Conservation (phyloP, 1,284 basidiomycete genomes). For the Tylopilus sp. region DNA sequence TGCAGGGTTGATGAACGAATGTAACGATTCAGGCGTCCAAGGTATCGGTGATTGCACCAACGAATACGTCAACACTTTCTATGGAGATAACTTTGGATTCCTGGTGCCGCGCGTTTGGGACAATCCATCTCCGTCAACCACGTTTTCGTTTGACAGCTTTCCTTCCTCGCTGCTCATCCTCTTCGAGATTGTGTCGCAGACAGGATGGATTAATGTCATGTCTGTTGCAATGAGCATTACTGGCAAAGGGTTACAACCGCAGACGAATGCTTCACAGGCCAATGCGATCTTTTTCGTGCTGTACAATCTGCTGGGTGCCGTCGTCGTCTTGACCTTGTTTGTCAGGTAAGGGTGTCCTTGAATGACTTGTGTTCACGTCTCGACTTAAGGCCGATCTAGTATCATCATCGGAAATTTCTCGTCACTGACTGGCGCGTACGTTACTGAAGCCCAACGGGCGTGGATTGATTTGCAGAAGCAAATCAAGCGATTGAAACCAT, state of each 20-base stretch:
- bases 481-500: conserved; percentile 83
- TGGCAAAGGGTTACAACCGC: conserved; percentile 64
- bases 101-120: conserved; percentile 84
- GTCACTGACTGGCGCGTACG: conserved; percentile 77
- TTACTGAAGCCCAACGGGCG: conserved; percentile 86
- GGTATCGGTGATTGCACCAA: conserved; percentile 66
- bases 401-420: conserved; percentile 96
- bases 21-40: conserved; percentile 67
- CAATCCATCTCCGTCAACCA: conserved; percentile 78
- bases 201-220: conserved; percentile 97
- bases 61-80: conserved; percentile 66
- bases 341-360: conserved; percentile 56
- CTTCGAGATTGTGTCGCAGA: conserved; percentile 94
- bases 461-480: conserved; percentile 94
- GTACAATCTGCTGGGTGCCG: conserved; percentile 89
- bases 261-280: conserved; percentile 65
- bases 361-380: not conserved
- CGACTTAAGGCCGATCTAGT: conserved; percentile 38
- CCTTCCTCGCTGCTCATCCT: conserved; percentile 82
- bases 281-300: conserved; percentile 92
- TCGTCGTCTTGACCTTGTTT: conserved; percentile 86
- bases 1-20: conserved; percentile 76
- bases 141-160: conserved; percentile 91
- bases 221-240: conserved; percentile 75
- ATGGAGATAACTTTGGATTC: conserved; percentile 57